Conservation (phyloP, 2,329 filamentous ascomycete genomes). For the Aspergillus sp. region DNA sequence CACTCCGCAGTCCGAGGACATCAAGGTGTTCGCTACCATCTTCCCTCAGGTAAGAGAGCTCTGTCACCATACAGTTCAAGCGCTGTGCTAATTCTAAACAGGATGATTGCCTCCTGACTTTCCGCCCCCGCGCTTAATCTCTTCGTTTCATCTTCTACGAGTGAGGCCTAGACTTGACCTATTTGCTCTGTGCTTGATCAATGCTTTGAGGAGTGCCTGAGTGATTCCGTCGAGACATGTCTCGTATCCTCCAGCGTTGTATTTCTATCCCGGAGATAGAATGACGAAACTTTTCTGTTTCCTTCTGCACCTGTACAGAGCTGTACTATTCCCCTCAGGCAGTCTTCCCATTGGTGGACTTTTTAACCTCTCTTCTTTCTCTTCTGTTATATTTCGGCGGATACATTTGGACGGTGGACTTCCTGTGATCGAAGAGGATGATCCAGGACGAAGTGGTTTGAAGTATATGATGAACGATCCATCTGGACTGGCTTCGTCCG, state of each 20-base stretch:
- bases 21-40: conserved; percentile 97
- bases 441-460: not conserved
- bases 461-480: conserved; percentile 20
- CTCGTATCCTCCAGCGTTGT: conserved; percentile 12
- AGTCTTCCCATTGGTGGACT: conserved; percentile 4
- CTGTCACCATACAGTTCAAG: not conserved
- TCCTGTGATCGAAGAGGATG: not conserved
- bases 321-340: conserved; percentile 5
- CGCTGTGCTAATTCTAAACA: conserved; percentile 37
- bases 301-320: conserved; percentile 6
- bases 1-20: conserved; percentile 82
- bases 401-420: conserved; percentile 3
- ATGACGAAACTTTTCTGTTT: conserved; percentile 12
- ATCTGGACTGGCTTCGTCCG: conserved; percentile 10
- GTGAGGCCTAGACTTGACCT: conserved; percentile 2
- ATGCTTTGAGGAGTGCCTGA: not conserved
- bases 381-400: conserved; percentile 6
- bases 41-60: conserved; percentile 73
- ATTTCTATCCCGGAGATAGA: conserved; percentile 26
- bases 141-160: not conserved
- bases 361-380: conserved; percentile 4
- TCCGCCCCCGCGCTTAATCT: conserved; percentile 48
- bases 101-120: conserved; percentile 81
- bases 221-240: conserved; percentile 1
- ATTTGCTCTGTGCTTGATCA: not conserved